phyloP scores from a whole-genome alignment of 495 filamentous ascomycete species.

The Hyaloscypha hepaticicola region DNA sequence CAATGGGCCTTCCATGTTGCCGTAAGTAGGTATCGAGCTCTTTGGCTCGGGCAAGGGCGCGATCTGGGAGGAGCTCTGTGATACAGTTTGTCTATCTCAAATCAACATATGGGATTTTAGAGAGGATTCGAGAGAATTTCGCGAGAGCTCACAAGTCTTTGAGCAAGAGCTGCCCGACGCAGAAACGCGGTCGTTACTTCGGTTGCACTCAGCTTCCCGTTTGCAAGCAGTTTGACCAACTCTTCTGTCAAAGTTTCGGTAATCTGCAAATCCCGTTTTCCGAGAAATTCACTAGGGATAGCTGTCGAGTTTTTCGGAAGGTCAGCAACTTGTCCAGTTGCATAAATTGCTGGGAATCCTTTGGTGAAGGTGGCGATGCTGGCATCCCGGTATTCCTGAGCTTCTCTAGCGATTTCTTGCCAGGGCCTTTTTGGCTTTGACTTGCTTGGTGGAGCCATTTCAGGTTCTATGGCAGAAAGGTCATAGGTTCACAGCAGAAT shows the following conservation, averaged over 20 bases:
- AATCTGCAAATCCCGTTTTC: conserved; percentile 32
- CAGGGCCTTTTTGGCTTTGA: conserved; percentile 15
- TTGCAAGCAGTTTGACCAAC: conserved; percentile 43
- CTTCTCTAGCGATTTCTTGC: conserved; percentile 22
- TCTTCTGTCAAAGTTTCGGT: conserved; percentile 45
- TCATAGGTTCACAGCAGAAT: no score
- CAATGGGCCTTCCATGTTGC: conserved; percentile 45
- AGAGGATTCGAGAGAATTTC: background rate
- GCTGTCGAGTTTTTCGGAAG: background rate
- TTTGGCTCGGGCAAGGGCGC: conserved; percentile 57
- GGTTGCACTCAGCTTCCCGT: conserved; percentile 41
- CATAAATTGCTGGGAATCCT: background rate
- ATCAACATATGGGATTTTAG: background rate
- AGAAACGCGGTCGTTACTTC: conserved; percentile 56
- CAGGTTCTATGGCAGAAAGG: background rate
- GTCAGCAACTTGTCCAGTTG: background rate
- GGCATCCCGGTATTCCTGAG: conserved; percentile 21
- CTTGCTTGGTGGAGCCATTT: conserved; percentile 18
- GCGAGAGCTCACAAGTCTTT: conserved; percentile 26
- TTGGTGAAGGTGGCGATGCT: conserved; percentile 7
- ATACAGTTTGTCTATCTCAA: conserved; percentile 50
- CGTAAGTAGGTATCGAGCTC: conserved; percentile 57
- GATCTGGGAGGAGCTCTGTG: conserved; percentile 63
- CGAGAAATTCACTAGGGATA: background rate
- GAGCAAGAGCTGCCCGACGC: conserved; percentile 57